phyloP scores from a whole-genome alignment of 176 grass and related monocot species.

The Aegilops longissima region DNA sequence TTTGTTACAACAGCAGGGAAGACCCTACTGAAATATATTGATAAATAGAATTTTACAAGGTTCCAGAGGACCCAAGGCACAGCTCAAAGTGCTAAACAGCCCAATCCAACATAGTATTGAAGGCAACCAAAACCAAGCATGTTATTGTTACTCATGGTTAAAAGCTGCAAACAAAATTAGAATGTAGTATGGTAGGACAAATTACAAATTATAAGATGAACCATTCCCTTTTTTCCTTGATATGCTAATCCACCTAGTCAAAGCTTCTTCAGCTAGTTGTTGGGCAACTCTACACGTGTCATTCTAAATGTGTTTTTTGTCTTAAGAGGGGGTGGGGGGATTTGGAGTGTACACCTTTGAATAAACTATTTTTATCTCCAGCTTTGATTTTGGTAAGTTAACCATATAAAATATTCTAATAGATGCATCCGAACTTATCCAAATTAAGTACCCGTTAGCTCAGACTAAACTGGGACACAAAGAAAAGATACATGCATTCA shows the following conservation, averaged over 20 bases:
- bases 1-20: background rate
- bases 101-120: background rate
- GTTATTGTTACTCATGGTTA: background rate
- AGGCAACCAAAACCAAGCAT: background rate
- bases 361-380: no score
- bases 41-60: background rate
- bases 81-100: background rate
- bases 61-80: background rate
- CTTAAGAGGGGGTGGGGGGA: background rate
- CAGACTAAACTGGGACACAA: background rate
- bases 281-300: background rate
- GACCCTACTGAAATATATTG: background rate
- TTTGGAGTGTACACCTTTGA: no score
- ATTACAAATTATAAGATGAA: background rate
- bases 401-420: background rate
- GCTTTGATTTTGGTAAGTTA: no score
- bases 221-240: background rate
- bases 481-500: background rate
- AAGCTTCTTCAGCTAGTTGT: background rate
- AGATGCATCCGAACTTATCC: background rate
- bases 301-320: background rate
- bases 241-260: background rate
- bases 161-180: background rate
- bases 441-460: background rate
- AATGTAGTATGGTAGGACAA: background rate